A percentile compares a stretch with the other conserved stretches of the same genome.
These are phyloP conservation scores for Hanseniaspora meyeri DNA, from an alignment of 805 yeast species.

Conservation along the genomic window DNA sequence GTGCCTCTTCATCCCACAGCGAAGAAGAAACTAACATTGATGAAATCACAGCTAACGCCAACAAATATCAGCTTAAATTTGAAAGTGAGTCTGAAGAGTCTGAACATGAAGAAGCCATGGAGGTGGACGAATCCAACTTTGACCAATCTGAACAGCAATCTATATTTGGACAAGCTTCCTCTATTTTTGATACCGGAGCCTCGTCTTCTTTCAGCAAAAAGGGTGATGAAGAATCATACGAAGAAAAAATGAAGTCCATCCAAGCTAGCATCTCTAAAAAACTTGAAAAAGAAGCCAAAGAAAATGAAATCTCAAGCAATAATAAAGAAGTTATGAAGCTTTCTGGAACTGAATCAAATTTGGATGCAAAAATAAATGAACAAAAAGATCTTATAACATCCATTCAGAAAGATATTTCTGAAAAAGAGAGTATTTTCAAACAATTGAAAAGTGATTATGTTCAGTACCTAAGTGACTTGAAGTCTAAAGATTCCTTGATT, in stretches of 20 bases:
- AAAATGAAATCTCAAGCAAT: background rate
- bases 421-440: constrained; percentile 16
- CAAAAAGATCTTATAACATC: constrained; percentile 1
- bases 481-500: background rate
- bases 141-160: background rate
- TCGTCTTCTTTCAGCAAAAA: background rate
- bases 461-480: constrained; percentile 6
- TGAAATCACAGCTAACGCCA: background rate
- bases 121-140: background rate
- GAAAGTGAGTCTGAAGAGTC: constrained; percentile 1
- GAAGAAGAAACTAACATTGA: background rate
- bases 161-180: background rate
- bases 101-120: background rate
- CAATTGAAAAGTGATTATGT: constrained; percentile 16
- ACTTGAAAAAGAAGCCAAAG: constrained; percentile 15
- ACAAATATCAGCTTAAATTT: background rate
- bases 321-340: background rate
- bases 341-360: background rate
- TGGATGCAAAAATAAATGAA: background rate
- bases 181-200: background rate
- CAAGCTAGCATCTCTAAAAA: background rate
- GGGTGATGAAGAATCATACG: background rate
- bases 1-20: constrained; percentile 1
- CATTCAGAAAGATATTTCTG: background rate
- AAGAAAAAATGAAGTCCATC: background rate